A percentile compares a stretch with the other conserved stretches of the same genome.
These are phyloP conservation scores for Fomitopsis pinicola DNA, from an alignment of 1,284 basidiomycete genomes.

Conservation along the genomic window DNA sequence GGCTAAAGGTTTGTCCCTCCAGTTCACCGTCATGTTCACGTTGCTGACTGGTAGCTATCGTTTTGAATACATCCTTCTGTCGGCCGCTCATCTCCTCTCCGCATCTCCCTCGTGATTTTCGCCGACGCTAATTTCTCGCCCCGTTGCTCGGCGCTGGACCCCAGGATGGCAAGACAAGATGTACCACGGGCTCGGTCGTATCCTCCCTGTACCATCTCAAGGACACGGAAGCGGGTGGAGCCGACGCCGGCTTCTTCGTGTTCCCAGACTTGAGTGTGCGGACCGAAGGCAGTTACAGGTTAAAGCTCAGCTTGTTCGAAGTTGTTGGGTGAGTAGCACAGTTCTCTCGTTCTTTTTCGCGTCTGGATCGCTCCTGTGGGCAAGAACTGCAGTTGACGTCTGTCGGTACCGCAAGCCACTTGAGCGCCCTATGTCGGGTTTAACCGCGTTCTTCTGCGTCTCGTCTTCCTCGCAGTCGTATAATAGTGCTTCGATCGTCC, in stretches of 20 bases:
- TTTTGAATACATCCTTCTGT: not conserved
- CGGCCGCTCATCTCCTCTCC: not conserved
- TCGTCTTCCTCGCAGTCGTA: no score
- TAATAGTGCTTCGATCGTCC: no score
- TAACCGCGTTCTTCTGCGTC: no score
- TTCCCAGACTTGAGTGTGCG: slow-evolving; percentile 85
- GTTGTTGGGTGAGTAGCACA: slow-evolving; percentile 75
- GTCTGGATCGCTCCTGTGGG: not conserved
- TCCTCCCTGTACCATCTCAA: slow-evolving; percentile 94
- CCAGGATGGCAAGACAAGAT: slow-evolving; percentile 84
- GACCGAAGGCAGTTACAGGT: slow-evolving; percentile 83
- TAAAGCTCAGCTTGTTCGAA: slow-evolving; percentile 91
- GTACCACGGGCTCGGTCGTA: slow-evolving; percentile 86
- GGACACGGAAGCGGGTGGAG: slow-evolving; percentile 79
- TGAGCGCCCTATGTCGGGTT: no score
- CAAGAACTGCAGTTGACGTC: not conserved
- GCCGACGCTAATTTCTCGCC: not conserved
- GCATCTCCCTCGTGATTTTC: not conserved
- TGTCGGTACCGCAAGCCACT: no score
- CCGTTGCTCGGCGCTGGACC: not conserved
- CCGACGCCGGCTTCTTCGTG: slow-evolving; percentile 89
- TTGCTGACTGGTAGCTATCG: not conserved
- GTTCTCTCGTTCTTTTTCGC: not conserved
- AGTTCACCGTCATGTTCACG: not conserved
- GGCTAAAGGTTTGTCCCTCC: slow-evolving; percentile 61